phyloP scores from a whole-genome alignment of 257 asterid genomes.

The Catharanthus roseus region DNA sequence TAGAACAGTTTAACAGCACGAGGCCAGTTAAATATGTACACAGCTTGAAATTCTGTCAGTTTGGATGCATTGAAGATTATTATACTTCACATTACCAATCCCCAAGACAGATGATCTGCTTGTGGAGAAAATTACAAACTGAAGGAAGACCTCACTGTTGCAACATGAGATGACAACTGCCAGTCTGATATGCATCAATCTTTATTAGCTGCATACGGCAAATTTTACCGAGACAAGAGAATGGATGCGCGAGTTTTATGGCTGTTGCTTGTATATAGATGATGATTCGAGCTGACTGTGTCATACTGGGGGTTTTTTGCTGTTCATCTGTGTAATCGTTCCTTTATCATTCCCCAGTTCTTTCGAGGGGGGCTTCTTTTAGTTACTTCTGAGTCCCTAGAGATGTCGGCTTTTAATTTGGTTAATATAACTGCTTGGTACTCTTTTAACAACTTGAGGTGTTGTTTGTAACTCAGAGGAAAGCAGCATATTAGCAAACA shows the following conservation, averaged over 20 bases:
- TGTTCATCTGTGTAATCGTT: neutral
- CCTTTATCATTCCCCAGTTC: neutral
- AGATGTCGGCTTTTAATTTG: neutral
- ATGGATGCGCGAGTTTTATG: neutral
- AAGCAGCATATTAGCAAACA: neutral
- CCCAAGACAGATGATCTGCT: constrained; percentile 92
- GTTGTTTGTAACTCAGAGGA: constrained; percentile 16
- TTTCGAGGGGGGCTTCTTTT: constrained; percentile 1
- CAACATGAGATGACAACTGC: constrained; percentile 61
- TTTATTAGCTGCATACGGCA: neutral
- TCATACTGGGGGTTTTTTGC: neutral
- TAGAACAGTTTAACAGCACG: constrained; percentile 63
- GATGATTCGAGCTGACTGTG: constrained; percentile 6
- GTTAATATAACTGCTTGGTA: constrained; percentile 2
- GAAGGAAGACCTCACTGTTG: constrained; percentile 72
- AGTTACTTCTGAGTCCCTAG: neutral
- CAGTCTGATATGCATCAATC: neutral
- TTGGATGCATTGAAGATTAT: constrained; percentile 80
- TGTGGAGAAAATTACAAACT: constrained; percentile 64
- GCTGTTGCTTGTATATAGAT: constrained; percentile 19
- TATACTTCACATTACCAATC: constrained; percentile 89
- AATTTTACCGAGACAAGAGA: neutral
- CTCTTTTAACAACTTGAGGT: constrained; percentile 8
- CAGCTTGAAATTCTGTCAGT: constrained; percentile 88
- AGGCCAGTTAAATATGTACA: constrained; percentile 62